A percentile compares a stretch with the other conserved stretches of the same genome.
phyloP scores from a whole-genome alignment of 2,329 filamentous ascomycete species.

The Ceratocystis papillata region DNA sequence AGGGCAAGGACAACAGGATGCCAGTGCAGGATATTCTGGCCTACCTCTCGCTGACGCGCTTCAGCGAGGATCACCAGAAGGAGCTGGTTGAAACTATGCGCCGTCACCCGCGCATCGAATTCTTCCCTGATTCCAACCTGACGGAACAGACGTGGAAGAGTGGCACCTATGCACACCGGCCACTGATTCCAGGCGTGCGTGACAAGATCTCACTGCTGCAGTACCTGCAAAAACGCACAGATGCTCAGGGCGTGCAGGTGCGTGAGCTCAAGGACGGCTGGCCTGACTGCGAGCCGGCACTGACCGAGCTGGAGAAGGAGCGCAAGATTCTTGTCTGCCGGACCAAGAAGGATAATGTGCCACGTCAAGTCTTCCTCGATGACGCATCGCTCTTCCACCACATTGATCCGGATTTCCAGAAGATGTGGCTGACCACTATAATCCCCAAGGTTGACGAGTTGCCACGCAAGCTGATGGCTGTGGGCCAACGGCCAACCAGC shows the following conservation, averaged over 20 bases:
- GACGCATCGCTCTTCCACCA: slow-evolving; percentile 63
- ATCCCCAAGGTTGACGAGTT: slow-evolving; percentile 67
- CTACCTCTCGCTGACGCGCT: slow-evolving; percentile 62
- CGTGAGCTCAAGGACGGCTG: slow-evolving; percentile 94
- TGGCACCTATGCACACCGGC: slow-evolving; percentile 72
- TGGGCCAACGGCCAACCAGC: slow-evolving; percentile 74
- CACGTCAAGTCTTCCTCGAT: slow-evolving; percentile 80
- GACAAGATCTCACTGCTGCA: slow-evolving; percentile 65
- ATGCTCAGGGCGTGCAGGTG: slow-evolving; percentile 69
- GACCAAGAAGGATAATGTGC: slow-evolving; percentile 83
- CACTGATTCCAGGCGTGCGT: slow-evolving; percentile 68
- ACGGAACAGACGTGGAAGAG: slow-evolving; percentile 55
- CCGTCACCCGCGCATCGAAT: slow-evolving; percentile 49
- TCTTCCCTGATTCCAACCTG: slow-evolving; percentile 46
- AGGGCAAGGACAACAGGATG: slow-evolving; percentile 58
- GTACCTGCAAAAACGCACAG: slow-evolving; percentile 70
- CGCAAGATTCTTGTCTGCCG: slow-evolving; percentile 75
- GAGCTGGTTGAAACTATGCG: slow-evolving; percentile 58
- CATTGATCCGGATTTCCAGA: slow-evolving; percentile 73
- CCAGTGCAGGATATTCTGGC: slow-evolving; percentile 66
- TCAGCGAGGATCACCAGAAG: slow-evolving; percentile 50
- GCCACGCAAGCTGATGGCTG: slow-evolving; percentile 62
- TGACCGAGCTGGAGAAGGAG: slow-evolving; percentile 65
- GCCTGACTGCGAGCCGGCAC: slow-evolving; percentile 69
- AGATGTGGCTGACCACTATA: slow-evolving; percentile 70